phyloP scores from a whole-genome alignment of 352 stramenopile species.

The Phytophthora colocasiae region DNA sequence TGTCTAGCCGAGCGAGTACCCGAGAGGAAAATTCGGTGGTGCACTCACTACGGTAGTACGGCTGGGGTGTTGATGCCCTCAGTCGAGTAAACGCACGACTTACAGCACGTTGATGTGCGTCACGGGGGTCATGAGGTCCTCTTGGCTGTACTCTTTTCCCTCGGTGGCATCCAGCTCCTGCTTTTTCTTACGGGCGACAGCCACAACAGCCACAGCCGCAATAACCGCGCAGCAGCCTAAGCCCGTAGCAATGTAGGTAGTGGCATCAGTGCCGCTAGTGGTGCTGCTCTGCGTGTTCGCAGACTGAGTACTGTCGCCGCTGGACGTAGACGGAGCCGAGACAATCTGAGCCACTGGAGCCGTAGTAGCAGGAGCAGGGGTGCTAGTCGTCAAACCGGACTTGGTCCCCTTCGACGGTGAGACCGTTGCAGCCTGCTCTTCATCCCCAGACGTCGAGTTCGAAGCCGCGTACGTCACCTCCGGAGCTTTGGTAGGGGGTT shows the following conservation, averaged over 20 bases:
- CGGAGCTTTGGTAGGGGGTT: not conserved
- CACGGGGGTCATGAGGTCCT: constrained; percentile 50
- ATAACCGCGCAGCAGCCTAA: constrained; percentile 32
- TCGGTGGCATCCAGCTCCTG: constrained; percentile 47
- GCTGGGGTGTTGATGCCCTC: constrained; percentile 19
- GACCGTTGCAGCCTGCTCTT: constrained; percentile 29
- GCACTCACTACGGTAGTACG: constrained; percentile 21
- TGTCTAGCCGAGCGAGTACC: constrained; percentile 24
- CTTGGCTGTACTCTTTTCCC: constrained; percentile 36
- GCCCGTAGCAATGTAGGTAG: constrained; percentile 21
- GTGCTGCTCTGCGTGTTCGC: constrained; percentile 24
- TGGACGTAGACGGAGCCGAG: constrained; percentile 18
- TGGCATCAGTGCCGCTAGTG: not conserved
- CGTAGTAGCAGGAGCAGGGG: constrained; percentile 1
- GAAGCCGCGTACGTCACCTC: constrained; percentile 17
- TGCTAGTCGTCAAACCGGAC: constrained; percentile 4
- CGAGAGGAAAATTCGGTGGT: constrained; percentile 17
- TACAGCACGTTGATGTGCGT: constrained; percentile 57
- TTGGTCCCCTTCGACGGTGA: constrained; percentile 20
- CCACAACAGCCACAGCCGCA: constrained; percentile 42
- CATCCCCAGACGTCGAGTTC: constrained; percentile 26
- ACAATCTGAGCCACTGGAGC: constrained; percentile 11
- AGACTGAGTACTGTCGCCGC: constrained; percentile 8
- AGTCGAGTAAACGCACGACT: constrained; percentile 22
- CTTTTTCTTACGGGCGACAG: constrained; percentile 67